Percentiles rank a stretch among this genome's conserved stretches.
Evolutionary conservation across 1,284 basidiomycete species (phyloP).

Genomic region (Pterulicium gracile): DNA sequence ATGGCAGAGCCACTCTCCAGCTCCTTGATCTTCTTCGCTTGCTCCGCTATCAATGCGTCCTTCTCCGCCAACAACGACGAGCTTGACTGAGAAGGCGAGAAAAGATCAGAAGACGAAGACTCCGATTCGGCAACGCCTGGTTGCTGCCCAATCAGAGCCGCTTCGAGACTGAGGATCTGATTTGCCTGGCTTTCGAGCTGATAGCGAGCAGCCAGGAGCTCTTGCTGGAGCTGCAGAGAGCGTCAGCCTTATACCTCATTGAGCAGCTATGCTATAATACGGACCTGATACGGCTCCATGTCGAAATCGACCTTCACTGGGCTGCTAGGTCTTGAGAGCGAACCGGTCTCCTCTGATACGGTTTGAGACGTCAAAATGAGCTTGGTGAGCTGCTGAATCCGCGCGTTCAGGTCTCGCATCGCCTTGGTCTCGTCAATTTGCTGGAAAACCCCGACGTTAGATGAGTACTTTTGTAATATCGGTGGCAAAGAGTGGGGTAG

Average conservation of each 20-base stretch:
- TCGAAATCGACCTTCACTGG: conserved; percentile 82
- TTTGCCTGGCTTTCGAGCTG: conserved; percentile 68
- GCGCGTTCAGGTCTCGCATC: conserved; percentile 69
- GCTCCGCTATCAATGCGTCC: conserved; percentile 57
- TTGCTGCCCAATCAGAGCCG: conserved; percentile 48
- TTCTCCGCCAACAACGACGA: conserved; percentile 43
- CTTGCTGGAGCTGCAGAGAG: conserved; percentile 65
- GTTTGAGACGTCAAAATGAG: conserved; percentile 80
- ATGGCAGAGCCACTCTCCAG: conserved; percentile 70
- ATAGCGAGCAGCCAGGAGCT: conserved; percentile 64
- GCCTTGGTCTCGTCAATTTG: conserved; percentile 71
- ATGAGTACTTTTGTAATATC: too few relatives aligned
- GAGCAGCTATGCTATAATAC: conserved; percentile 8
- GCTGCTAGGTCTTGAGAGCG: conserved; percentile 64
- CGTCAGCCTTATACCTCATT: conserved; percentile 2
- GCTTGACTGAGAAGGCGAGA: background rate
- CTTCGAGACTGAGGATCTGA: conserved; percentile 75
- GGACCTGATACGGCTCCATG: conserved; percentile 70
- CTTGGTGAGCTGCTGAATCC: conserved; percentile 79
- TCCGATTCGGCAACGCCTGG: conserved; percentile 23
- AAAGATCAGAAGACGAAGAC: conserved; percentile 28
- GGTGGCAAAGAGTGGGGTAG: background rate
- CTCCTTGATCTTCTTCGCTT: conserved; percentile 58
- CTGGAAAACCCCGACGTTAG: conserved; percentile 26
- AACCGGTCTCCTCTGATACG: conserved; percentile 55